These are phyloP conservation scores for Canavalia gladiata DNA, from an alignment of 306 rosid genomes.

Conservation along the genomic window DNA sequence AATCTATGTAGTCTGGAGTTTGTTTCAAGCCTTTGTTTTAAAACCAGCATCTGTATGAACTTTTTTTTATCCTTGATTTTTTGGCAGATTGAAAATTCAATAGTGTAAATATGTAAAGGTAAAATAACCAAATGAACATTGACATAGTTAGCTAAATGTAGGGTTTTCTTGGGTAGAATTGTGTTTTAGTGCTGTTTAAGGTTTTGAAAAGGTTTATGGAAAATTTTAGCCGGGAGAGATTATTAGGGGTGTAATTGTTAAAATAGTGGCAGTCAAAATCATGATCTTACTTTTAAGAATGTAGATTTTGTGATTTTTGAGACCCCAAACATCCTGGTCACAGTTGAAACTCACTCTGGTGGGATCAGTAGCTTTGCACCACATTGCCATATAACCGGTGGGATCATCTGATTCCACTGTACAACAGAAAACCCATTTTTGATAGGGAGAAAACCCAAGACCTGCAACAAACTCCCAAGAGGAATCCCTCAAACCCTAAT, in stretches of 20 bases:
- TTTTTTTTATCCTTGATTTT: constrained; percentile 6
- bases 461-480: too few species aligned
- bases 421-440: too few species aligned
- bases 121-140: background rate
- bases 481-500: too few species aligned
- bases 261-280: background rate
- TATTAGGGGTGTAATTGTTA: background rate
- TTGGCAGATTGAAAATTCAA: background rate
- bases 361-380: too few species aligned
- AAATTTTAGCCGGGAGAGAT: constrained; percentile 5
- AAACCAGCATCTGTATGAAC: background rate
- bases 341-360: too few species aligned
- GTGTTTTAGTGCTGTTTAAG: background rate
- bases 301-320: too few species aligned
- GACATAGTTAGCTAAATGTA: background rate
- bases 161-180: background rate
- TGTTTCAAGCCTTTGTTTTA: background rate
- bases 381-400: too few species aligned
- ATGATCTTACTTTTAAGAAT: too few species aligned
- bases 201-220: background rate
- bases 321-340: too few species aligned
- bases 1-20: constrained; percentile 16
- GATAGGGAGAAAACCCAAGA: too few species aligned
- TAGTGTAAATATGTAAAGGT: background rate
- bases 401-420: too few species aligned